Evolutionary conservation across 495 filamentous ascomycete genomes (phyloP).

Genomic region (Penicillium silybi): DNA sequence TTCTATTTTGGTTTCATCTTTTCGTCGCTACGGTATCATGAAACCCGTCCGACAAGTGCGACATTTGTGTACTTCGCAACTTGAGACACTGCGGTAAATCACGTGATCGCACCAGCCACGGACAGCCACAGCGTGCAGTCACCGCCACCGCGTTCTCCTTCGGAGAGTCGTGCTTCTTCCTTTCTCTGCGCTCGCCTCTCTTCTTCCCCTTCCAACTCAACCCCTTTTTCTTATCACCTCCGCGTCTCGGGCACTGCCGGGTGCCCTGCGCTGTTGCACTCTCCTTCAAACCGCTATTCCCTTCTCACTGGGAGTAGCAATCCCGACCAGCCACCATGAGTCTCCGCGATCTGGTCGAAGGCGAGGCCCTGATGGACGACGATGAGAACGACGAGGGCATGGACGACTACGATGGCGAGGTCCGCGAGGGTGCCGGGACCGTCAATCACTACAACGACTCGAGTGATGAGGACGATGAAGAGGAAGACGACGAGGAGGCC

Average conservation of each 20-base stretch:
- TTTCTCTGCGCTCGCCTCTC: conserved; percentile 4
- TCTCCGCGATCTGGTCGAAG: conserved; percentile 73
- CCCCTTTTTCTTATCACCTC: conserved; percentile 6
- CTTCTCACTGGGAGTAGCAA: conserved; percentile 13
- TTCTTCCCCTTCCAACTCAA: background rate
- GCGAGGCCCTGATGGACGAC: conserved; percentile 78
- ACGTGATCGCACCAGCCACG: conserved; percentile 4
- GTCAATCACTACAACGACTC: conserved; percentile 67
- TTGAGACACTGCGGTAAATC: background rate
- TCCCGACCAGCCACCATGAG: conserved; percentile 54
- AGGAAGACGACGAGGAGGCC: conserved; percentile 87
- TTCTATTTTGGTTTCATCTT: too few relatives aligned
- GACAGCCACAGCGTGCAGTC: conserved; percentile 14
- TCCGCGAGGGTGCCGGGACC: conserved; percentile 37
- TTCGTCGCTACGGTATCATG: too few relatives aligned
- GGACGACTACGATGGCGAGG: conserved; percentile 69
- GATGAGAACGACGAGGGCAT: conserved; percentile 92
- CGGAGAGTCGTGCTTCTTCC: conserved; percentile 15
- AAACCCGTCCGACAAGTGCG: too few relatives aligned
- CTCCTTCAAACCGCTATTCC: conserved; percentile 1
- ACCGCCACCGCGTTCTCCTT: conserved; percentile 24
- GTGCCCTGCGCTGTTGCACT: conserved; percentile 7
- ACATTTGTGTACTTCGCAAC: background rate
- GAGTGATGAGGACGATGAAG: conserved; percentile 94
- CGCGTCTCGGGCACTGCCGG: conserved; percentile 10